These are phyloP conservation scores for Silene latifolia DNA, from an alignment of 148 eudicot species.

Conservation along the genomic window DNA sequence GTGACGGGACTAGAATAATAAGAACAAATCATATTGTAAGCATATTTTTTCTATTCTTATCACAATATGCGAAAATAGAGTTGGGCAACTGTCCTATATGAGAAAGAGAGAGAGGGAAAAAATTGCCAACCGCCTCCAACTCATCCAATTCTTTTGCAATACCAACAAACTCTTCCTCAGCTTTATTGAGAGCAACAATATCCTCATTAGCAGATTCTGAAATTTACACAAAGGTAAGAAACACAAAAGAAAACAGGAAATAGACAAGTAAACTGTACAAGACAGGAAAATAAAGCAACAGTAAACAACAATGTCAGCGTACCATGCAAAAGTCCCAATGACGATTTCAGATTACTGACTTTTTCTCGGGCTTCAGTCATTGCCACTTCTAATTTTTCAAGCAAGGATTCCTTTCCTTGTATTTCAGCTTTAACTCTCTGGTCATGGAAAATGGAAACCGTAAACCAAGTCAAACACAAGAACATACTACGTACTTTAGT, in stretches of 20 bases:
- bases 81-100: slow-evolving; percentile 2
- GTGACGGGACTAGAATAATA: background rate
- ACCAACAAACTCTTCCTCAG: slow-evolving; percentile 44
- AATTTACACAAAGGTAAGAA: slow-evolving; percentile 16
- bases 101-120: background rate
- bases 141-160: slow-evolving; percentile 48
- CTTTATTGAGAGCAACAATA: slow-evolving; percentile 55
- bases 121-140: slow-evolving; percentile 45
- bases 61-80: background rate
- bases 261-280: background rate
- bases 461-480: slow-evolving; percentile 3
- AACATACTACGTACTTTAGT: background rate
- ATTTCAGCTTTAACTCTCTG: slow-evolving; percentile 53
- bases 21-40: slow-evolving; percentile 1
- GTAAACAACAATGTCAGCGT: slow-evolving; percentile 23
- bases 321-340: slow-evolving; percentile 67
- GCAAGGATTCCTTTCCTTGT: slow-evolving; percentile 45
- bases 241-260: slow-evolving; percentile 3
- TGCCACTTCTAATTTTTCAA: slow-evolving; percentile 38
- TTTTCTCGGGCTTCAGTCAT: slow-evolving; percentile 47
- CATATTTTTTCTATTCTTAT: background rate
- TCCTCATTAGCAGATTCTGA: slow-evolving; percentile 76
- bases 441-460: slow-evolving; percentile 8
- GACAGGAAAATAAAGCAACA: background rate
- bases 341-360: slow-evolving; percentile 45